phyloP scores from a whole-genome alignment of 495 filamentous ascomycete species.

The Aspergillus coremiiformis region DNA sequence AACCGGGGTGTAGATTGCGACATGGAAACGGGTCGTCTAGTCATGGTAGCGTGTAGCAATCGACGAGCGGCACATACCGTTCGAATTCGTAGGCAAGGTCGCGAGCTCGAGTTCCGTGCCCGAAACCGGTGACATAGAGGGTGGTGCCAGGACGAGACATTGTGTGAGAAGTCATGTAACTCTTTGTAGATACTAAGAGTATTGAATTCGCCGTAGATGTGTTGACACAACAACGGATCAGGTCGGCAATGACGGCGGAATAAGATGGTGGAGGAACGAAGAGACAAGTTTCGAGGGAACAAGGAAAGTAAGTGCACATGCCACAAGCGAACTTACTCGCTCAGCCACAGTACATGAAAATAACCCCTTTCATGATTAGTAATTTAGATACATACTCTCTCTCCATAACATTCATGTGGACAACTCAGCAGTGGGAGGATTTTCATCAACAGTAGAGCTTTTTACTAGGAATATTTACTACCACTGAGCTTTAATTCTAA shows the following conservation, averaged over 20 bases:
- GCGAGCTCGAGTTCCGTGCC: conserved; percentile 97
- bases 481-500: too few relatives aligned
- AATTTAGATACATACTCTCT: too few relatives aligned
- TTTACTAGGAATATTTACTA: too few relatives aligned
- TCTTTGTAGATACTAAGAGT: not conserved
- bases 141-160: conserved; percentile 95
- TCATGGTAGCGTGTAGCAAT: conserved; percentile 31
- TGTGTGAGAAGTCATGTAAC: conserved; percentile 1
- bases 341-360: not conserved
- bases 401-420: too few relatives aligned
- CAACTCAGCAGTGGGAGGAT: too few relatives aligned
- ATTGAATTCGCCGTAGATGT: not conserved
- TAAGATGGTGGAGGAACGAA: not conserved
- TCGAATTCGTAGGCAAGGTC: conserved; percentile 99
- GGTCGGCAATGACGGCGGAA: not conserved
- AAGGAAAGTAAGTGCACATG: not conserved
- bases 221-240: not conserved
- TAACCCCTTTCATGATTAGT: not conserved
- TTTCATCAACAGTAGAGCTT: too few relatives aligned
- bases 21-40: conserved; percentile 21
- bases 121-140: conserved; percentile 96
- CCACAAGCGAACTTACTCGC: not conserved
- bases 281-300: not conserved
- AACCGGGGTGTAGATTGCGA: conserved; percentile 11
- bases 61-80: conserved; percentile 79